These are phyloP conservation scores for Globisporangium spinosum DNA, from an alignment of 352 stramenopile species.

Conservation along the genomic window DNA sequence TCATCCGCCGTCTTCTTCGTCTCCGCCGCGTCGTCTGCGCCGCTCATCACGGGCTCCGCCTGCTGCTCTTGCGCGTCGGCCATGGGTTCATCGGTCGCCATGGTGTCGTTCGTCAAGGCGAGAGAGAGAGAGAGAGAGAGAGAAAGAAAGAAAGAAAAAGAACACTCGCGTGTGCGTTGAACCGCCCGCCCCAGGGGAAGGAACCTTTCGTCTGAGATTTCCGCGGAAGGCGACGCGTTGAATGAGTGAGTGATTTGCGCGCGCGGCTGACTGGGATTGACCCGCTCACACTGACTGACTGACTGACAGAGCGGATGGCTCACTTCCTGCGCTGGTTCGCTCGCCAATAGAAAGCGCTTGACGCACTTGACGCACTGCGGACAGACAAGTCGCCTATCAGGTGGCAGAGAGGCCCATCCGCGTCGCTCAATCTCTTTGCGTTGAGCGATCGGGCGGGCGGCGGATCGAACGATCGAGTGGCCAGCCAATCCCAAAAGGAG, in stretches of 20 bases:
- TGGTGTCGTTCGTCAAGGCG: background rate
- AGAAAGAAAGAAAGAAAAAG: conserved; percentile 3
- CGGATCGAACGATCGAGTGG: background rate
- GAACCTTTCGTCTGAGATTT: conserved; percentile 7
- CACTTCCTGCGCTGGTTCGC: background rate
- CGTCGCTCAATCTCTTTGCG: background rate
- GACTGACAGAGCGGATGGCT: conserved; percentile 4
- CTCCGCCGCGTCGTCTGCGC: background rate
- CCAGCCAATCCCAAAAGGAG: background rate
- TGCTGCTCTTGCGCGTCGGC: background rate
- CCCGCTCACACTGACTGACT: background rate
- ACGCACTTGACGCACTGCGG: background rate
- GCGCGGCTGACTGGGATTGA: background rate
- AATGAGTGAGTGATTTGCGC: background rate
- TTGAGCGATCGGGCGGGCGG: background rate
- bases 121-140: background rate
- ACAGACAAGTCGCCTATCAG: conserved; percentile 9
- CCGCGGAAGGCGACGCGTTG: conserved; percentile 2
- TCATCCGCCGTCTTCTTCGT: background rate
- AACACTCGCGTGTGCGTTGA: background rate
- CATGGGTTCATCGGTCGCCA: conserved; percentile 2
- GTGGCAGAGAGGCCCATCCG: conserved; percentile 6
- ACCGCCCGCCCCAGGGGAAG: background rate
- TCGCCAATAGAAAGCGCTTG: conserved; percentile 11
- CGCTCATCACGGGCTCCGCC: background rate